Conservation (phyloP, 192 early-diverging fungal genomes). For the Mortierella hygrophila region DNA sequence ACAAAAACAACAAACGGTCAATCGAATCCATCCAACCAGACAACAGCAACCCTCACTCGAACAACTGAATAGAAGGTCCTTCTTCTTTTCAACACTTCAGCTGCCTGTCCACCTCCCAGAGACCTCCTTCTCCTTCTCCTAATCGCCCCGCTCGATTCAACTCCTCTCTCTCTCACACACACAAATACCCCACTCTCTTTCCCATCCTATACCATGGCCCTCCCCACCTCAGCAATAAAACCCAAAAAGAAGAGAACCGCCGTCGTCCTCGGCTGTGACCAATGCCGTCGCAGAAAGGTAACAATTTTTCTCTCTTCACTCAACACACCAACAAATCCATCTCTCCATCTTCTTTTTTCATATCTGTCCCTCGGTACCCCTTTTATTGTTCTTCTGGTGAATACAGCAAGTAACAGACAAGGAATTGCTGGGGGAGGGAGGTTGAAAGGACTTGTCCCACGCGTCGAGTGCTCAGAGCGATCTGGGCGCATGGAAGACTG, state of each 20-base stretch:
- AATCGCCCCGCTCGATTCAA: background rate
- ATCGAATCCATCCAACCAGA: background rate
- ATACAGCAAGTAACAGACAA: background rate
- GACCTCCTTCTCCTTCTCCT: background rate
- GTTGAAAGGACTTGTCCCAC: background rate
- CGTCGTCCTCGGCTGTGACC: constrained; percentile 52
- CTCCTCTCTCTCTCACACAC: constrained; percentile 3
- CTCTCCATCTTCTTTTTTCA: background rate
- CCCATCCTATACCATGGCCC: constrained; percentile 15
- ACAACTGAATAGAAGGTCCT: constrained; percentile 12
- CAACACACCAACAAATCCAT: background rate
- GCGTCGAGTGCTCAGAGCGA: constrained; percentile 1
- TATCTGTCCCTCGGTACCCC: too few relatives aligned
- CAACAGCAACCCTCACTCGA: background rate
- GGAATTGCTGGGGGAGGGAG: background rate
- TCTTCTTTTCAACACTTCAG: constrained; percentile 6
- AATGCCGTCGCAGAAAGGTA: constrained; percentile 55
- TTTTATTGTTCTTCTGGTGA: background rate
- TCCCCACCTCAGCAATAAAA: constrained; percentile 37
- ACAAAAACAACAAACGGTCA: background rate
- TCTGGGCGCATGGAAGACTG: constrained; percentile 7
- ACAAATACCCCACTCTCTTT: background rate
- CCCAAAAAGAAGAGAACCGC: constrained; percentile 56
- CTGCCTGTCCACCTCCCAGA: too few relatives aligned
- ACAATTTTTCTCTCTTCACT: background rate